Evolutionary conservation across 345 rosid species (phyloP), one percentile per base, ranked within the genome.

Genomic region (Eucalyptus tenuipes): DNA sequence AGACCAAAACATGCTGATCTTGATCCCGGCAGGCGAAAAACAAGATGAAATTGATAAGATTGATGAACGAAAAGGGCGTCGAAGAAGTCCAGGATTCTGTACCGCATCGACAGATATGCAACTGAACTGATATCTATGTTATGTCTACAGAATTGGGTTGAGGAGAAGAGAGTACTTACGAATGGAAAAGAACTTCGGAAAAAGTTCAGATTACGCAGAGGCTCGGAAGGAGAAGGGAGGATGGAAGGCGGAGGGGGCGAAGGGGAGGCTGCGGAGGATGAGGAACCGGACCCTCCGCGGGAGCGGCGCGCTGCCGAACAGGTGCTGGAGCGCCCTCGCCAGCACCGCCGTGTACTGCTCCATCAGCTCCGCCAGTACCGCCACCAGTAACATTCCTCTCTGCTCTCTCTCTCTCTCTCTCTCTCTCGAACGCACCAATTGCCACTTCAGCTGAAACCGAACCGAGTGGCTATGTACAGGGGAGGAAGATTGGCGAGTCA

Each of bases 321-420:
- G n/a, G 87, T 95, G 98, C 93, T 94, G 94, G 75, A 98, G 88
- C 47, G 95, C 92, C 89, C 97, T 91, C 20, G 95, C 94, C 90
- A 98, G 92, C 82, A 97, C 89, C 94, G 88, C 95, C 93, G 95
- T 96, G 97, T 97, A 97, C 90, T 97, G 97, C 93, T 93, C 94
- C 95, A 97, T 90, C 90, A 96, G 90, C 94, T 95, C 98, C 82
- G 99, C 95, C 85, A 96, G 42, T 42, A 91, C 66, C 4, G 98
- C 93, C 91, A 95, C 96, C 49, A 93, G 90, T 87, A 98, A 92
- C 99, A 97, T 98, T 91, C 89, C 90, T 85, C 53, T 59, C 88
- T 44, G 57, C 81, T 88, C 79, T 80, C 40, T 49, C 33, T 29
- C 47, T n/a, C n/a, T n/a, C 81, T 88, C 79, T 80, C 81, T 88